These are phyloP conservation scores for Aspergillus felis DNA, from an alignment of 2,329 filamentous ascomycete genomes.

Conservation along the genomic window DNA sequence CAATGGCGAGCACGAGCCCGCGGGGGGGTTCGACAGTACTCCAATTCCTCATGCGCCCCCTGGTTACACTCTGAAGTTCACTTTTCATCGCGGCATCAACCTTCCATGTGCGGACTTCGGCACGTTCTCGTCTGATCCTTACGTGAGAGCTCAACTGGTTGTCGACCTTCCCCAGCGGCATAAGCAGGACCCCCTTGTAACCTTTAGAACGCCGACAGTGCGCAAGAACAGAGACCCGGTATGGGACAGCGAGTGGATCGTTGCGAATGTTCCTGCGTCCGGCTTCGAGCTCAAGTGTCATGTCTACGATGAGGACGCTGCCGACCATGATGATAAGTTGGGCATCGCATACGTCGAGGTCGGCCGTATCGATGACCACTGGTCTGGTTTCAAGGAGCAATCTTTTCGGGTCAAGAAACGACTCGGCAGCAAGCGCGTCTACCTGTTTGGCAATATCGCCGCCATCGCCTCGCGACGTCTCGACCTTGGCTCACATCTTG, in stretches of 20 bases:
- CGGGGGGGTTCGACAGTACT: conserved; percentile 76
- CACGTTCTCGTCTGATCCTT: conserved; percentile 78
- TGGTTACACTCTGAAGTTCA: conserved; percentile 82
- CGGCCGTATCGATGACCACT: conserved; percentile 57
- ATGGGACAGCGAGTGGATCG: conserved; percentile 84
- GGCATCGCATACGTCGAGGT: conserved; percentile 77
- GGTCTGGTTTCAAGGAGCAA: conserved; percentile 64
- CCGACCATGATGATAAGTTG: conserved; percentile 80
- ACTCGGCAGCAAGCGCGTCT: conserved; percentile 81
- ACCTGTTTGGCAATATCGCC: conserved; percentile 66
- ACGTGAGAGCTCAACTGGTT: conserved; percentile 69
- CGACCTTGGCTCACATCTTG: conserved; percentile 67
- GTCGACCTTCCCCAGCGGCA: conserved; percentile 69
- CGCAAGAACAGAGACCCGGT: conserved; percentile 67
- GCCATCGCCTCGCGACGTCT: conserved; percentile 58
- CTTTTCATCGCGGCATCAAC: conserved; percentile 74
- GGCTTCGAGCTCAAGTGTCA: conserved; percentile 83
- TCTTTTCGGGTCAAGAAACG: conserved; percentile 71
- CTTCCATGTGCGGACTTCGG: conserved; percentile 78
- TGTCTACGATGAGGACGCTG: conserved; percentile 84
- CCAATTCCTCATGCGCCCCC: conserved; percentile 69
- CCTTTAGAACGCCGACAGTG: conserved; percentile 71
- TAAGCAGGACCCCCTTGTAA: conserved; percentile 77
- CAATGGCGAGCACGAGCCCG: conserved; percentile 44
- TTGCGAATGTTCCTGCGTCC: conserved; percentile 76